Conservation (phyloP, 1,139 yeast species). For the Blastobotrys apis region DNA sequence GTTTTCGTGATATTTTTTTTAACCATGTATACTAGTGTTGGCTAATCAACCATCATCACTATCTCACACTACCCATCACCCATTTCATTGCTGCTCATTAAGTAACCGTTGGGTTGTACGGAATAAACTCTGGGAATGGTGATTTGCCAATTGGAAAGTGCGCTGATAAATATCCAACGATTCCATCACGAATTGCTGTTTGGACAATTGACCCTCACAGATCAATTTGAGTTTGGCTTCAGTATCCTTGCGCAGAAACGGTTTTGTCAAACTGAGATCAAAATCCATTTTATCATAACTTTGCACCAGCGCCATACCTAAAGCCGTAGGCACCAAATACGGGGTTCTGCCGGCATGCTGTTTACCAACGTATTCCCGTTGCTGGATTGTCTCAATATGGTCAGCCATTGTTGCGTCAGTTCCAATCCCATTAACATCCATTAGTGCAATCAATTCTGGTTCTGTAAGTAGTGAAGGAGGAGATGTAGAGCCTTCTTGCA, state of each 20-base stretch:
- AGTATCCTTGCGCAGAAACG: slow-evolving; percentile 73
- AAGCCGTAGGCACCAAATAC: slow-evolving; percentile 63
- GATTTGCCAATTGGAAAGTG: slow-evolving; percentile 34
- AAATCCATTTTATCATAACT: slow-evolving; percentile 81
- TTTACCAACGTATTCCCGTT: slow-evolving; percentile 63
- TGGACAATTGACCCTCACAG: slow-evolving; percentile 57
- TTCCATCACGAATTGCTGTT: slow-evolving; percentile 52
- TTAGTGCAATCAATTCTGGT: slow-evolving; percentile 81
- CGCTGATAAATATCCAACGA: slow-evolving; percentile 59
- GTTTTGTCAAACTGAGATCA: slow-evolving; percentile 75
- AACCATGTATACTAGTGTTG: no score
- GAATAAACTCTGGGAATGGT: slow-evolving; percentile 24
- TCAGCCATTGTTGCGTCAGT: slow-evolving; percentile 99
- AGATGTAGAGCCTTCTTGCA: slow-evolving; percentile 71
- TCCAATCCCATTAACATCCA: slow-evolving; percentile 98
- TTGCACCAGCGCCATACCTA: slow-evolving; percentile 85
- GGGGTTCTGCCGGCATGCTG: slow-evolving; percentile 15
- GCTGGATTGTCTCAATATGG: slow-evolving; percentile 77
- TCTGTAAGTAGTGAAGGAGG: slow-evolving; percentile 87
- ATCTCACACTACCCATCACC: no score
- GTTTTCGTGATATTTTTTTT: no score
- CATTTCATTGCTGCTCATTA: neutral
- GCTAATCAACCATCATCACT: no score
- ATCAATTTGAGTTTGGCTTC: slow-evolving; percentile 66
- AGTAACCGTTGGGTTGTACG: slow-evolving; percentile 6